Evolutionary conservation across 179 eudicot genomes (phyloP).

Genomic region (Nepenthes alata): DNA sequence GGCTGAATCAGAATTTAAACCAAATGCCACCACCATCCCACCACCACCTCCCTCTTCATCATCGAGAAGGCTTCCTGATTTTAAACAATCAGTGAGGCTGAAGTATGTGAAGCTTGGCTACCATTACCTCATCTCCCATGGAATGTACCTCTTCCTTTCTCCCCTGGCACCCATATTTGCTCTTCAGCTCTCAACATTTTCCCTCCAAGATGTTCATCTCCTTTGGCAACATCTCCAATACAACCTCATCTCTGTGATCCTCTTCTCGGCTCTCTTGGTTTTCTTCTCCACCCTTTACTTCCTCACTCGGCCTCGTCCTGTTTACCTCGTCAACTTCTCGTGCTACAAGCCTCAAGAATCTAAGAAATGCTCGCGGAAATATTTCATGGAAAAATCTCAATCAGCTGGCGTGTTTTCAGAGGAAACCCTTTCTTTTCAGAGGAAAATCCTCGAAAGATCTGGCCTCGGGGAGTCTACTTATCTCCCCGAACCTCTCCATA

Average conservation of each 20-base stretch:
- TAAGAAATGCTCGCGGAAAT: slow-evolving; percentile 42
- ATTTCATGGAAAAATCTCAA: slow-evolving; percentile 40
- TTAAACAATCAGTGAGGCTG: slow-evolving; percentile 45
- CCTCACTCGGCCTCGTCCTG: slow-evolving; percentile 40
- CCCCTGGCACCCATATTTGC: slow-evolving; percentile 31
- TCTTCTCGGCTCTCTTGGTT: slow-evolving; percentile 40
- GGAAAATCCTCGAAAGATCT: slow-evolving; percentile 16
- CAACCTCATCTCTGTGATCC: slow-evolving; percentile 34
- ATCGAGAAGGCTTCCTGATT: slow-evolving; percentile 39
- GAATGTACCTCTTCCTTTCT: slow-evolving; percentile 33
- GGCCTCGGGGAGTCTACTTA: slow-evolving; percentile 18
- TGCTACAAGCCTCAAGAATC: slow-evolving; percentile 47
- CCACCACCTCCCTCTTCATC: not conserved
- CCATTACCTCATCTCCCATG: slow-evolving; percentile 48
- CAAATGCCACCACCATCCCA: not conserved
- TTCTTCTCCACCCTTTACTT: slow-evolving; percentile 39
- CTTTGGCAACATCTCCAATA: slow-evolving; percentile 50
- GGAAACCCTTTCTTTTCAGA: slow-evolving; percentile 10
- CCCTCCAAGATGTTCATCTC: slow-evolving; percentile 25
- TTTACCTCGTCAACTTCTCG: slow-evolving; percentile 48
- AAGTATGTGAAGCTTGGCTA: slow-evolving; percentile 59
- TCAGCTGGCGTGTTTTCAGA: slow-evolving; percentile 12
- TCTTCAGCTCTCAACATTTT: slow-evolving; percentile 42
- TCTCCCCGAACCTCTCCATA: slow-evolving; percentile 11
- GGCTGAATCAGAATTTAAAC: not conserved